phyloP scores from a whole-genome alignment of 768 basidiomycete species.

The Pulveroboletus sp. region DNA sequence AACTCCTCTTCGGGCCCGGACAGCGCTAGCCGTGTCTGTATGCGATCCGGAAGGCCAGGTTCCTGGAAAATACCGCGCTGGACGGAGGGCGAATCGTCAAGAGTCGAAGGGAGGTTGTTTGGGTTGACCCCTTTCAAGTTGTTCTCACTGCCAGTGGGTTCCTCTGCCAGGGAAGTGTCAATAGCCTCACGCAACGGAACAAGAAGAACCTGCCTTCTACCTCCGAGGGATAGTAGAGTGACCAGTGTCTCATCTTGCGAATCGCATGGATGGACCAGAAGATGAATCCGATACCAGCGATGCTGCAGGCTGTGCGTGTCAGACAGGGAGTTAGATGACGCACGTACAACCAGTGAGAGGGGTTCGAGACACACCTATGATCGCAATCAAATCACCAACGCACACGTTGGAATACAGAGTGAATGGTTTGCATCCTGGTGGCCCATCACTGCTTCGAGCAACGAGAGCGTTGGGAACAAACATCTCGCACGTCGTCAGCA shows the following conservation, averaged over 20 bases:
- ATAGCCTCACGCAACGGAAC: no score
- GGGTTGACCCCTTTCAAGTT: no score
- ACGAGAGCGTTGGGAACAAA: neutral
- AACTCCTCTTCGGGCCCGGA: neutral
- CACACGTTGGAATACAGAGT: slow-evolving; percentile 13
- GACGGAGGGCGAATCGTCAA: no score
- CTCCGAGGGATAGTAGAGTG: slow-evolving; percentile 1
- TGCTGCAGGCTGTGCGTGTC: slow-evolving; percentile 10
- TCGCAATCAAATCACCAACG: slow-evolving; percentile 21
- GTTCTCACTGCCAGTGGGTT: no score
- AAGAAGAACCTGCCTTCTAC: neutral
- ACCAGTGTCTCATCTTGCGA: slow-evolving; percentile 17
- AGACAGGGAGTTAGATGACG: neutral
- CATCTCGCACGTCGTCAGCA: slow-evolving; percentile 7
- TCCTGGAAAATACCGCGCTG: neutral
- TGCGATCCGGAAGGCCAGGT: slow-evolving; percentile 9
- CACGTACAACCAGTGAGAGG: neutral
- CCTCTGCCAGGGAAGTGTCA: no score
- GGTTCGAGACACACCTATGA: slow-evolving; percentile 17
- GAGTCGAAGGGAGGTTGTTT: no score
- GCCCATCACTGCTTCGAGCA: neutral
- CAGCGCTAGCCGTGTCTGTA: slow-evolving; percentile 7
- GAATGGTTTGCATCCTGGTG: slow-evolving; percentile 12
- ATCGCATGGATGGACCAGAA: slow-evolving; percentile 20
- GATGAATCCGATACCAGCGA: slow-evolving; percentile 19